Conservation (phyloP, 2,329 filamentous ascomycete genomes). For the Microcera coccophila region DNA sequence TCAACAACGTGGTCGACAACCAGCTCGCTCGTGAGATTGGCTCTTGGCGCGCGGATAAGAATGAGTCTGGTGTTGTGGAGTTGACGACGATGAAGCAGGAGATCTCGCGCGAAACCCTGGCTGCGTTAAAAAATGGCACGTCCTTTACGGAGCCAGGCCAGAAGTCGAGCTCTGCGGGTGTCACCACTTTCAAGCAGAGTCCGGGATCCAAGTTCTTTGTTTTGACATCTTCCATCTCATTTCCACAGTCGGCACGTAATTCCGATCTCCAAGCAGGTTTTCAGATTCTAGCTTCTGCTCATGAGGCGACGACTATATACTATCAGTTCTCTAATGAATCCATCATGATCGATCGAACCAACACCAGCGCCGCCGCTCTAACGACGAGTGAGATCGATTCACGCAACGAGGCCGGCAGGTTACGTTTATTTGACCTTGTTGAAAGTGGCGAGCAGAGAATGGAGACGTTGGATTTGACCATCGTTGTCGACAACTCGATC, state of each 20-base stretch:
- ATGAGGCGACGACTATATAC: constrained; percentile 40
- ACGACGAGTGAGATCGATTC: constrained; percentile 38
- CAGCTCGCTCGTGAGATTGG: constrained; percentile 36
- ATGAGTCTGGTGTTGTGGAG: constrained; percentile 32
- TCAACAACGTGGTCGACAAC: constrained; percentile 39
- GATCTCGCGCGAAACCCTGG: constrained; percentile 35
- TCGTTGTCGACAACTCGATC: constrained; percentile 38
- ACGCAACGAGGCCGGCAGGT: constrained; percentile 34
- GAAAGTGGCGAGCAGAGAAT: constrained; percentile 26
- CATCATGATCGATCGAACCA: constrained; percentile 38
- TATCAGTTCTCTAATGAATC: constrained; percentile 44
- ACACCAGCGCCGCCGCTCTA: constrained; percentile 37
- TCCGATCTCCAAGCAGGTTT: constrained; percentile 37
- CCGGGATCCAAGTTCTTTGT: constrained; percentile 37
- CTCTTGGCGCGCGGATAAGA: constrained; percentile 35
- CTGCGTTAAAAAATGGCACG: constrained; percentile 28
- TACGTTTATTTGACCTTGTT: constrained; percentile 39
- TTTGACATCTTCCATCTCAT: constrained; percentile 34
- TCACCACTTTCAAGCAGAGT: constrained; percentile 8
- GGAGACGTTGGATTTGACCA: constrained; percentile 37
- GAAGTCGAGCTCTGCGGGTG: constrained; percentile 16
- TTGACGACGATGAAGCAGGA: constrained; percentile 37
- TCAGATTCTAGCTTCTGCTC: constrained; percentile 36
- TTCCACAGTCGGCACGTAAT: constrained; percentile 33
- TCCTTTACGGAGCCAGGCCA: constrained; percentile 22